Base-by-base conservation (phyloP, 1,284 basidiomycete species). In the Microstroma glucosiphilum region DNA sequence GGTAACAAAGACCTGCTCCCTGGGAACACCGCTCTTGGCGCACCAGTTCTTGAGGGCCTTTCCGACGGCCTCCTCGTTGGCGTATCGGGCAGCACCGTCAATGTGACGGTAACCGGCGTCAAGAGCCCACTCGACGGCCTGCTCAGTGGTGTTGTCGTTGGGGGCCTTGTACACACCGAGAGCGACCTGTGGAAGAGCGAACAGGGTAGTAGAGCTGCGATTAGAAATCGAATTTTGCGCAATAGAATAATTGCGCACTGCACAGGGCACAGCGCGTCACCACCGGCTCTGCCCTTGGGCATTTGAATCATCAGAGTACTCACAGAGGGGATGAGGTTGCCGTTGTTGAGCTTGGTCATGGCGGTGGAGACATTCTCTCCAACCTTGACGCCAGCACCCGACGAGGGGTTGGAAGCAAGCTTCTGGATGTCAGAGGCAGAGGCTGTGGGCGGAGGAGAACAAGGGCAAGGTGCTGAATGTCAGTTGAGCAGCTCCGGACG, bases 1-100 rank as follows among this genome's bases (percentile, higher is more conserved):
- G 59, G 79, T 80, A 66, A 80, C 75, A 68, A 79, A 80, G 57
- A 80, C 69, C 59, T 80, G 71, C 55, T 71, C 68, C 48, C 79
- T 74, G 41, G 73, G 65, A 1, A 79, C 73, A 53, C 77, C 74
- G 62, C 69, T 61, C 2, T 64, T 63, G 61, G 65, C 58, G 61
- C 66, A 66, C 67, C 71, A 78, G 59, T 74, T 69, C 65, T 73
- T 71, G 62, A 79, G 66, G 25, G 73, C 80, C 40, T 72, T 69
- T 40, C 76, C 79, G 43, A 80, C 77, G 43, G 74, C 72, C 64
- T 79, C 76, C 66, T 80, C 73, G 69, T 79, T 78, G 60, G 69
- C 69, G 62, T 78, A 77, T 41, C 75, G 76, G 43, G 75, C 70
- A 42, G 76, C 72, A 68, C 70, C 74, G 68, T 77, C 75, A 43